phyloP scores from a whole-genome alignment of 352 stramenopile species.

The Pythium rishiriense region DNA sequence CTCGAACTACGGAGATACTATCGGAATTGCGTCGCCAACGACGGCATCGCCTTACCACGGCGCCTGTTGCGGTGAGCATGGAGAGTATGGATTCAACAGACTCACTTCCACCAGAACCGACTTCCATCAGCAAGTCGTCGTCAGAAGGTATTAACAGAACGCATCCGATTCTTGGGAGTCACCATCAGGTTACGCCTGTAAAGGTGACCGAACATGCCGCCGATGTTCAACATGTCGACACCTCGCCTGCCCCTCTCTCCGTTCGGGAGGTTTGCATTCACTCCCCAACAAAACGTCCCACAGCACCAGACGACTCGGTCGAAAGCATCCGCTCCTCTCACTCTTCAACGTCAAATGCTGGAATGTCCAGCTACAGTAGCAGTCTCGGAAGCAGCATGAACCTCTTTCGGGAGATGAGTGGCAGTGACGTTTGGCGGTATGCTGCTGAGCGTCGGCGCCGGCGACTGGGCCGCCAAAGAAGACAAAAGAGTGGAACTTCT shows the following conservation, averaged over 20 bases:
- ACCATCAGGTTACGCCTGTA: neutral
- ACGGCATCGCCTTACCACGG: conserved; percentile 2
- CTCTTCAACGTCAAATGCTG: conserved; percentile 10
- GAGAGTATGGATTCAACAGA: neutral
- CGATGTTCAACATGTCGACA: neutral
- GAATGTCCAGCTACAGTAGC: conserved; percentile 20
- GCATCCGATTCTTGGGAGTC: too few species aligned
- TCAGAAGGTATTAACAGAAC: too few species aligned
- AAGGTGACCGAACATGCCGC: neutral
- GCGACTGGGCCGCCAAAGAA: neutral
- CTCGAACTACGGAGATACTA: neutral
- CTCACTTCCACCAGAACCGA: neutral
- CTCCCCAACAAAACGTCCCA: neutral
- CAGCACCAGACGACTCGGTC: neutral
- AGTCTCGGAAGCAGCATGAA: conserved; percentile 11
- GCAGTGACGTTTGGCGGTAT: conserved; percentile 8
- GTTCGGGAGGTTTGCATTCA: conserved; percentile 4
- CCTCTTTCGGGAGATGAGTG: conserved; percentile 18
- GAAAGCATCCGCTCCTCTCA: neutral
- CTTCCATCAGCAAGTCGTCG: too few species aligned
- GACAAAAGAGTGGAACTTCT: neutral
- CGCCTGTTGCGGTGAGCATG: neutral
- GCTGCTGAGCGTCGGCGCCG: conserved; percentile 2
- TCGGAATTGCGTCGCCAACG: conserved; percentile 27
- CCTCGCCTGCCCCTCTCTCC: conserved; percentile 3